These are phyloP conservation scores for Kwoniella bestiolae DNA, from an alignment of 768 basidiomycete species.

Conservation along the genomic window DNA sequence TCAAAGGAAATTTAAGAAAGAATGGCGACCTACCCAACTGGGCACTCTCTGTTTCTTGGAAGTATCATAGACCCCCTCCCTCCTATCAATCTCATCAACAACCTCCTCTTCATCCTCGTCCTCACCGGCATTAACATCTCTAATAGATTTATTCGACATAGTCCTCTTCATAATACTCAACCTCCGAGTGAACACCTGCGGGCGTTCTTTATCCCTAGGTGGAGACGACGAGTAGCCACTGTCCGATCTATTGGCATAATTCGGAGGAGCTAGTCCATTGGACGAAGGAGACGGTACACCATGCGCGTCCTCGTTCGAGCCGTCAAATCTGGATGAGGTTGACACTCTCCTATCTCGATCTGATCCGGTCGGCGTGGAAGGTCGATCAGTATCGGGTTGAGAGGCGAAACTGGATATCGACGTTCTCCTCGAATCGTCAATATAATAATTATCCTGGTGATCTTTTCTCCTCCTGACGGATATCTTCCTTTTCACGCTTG, in stretches of 20 bases:
- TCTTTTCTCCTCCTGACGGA: slow-evolving; percentile 11
- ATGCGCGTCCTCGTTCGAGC: not conserved
- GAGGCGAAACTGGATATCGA: slow-evolving; percentile 36
- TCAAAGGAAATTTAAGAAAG: no score
- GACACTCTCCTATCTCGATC: not conserved
- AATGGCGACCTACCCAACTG: slow-evolving; percentile 52
- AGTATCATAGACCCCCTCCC: slow-evolving; percentile 55
- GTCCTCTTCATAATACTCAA: slow-evolving; percentile 41
- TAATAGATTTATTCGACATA: slow-evolving; percentile 34
- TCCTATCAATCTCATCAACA: slow-evolving; percentile 39
- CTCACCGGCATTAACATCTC: not conserved
- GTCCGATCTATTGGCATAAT: not conserved
- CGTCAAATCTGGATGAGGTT: slow-evolving; percentile 6
- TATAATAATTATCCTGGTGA: not conserved
- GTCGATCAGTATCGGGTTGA: not conserved
- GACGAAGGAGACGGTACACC: not conserved
- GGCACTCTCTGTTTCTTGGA: slow-evolving; percentile 57
- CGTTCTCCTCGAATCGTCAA: slow-evolving; percentile 25
- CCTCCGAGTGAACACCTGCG: slow-evolving; percentile 17
- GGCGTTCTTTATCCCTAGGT: slow-evolving; percentile 2
- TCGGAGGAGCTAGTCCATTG: slow-evolving; percentile 6
- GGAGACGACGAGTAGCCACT: slow-evolving; percentile 11
- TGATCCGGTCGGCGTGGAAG: slow-evolving; percentile 6
- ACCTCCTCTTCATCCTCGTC: slow-evolving; percentile 33
- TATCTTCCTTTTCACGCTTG: slow-evolving; percentile 4